These are phyloP conservation scores for Solanum okadae DNA, from an alignment of 257 asterid genomes.

Conservation along the genomic window DNA sequence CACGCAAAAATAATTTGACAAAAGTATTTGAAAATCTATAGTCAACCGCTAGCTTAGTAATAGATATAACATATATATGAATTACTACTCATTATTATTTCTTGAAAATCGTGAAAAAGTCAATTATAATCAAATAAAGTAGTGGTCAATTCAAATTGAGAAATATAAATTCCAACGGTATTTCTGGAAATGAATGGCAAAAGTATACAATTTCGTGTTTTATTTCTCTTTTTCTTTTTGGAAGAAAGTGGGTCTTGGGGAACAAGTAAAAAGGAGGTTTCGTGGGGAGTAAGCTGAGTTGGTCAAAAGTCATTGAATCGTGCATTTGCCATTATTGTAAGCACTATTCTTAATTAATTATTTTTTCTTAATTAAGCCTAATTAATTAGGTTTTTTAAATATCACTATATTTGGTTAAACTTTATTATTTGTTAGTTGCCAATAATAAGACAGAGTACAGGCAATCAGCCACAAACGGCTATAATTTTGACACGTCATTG, in stretches of 20 bases:
- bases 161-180: background rate
- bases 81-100: no score
- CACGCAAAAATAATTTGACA: no score
- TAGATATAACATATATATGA: no score
- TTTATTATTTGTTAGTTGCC: background rate
- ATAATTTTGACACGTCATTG: background rate
- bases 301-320: background rate
- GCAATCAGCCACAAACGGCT: background rate
- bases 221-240: background rate
- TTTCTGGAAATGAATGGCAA: background rate
- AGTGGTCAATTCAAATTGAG: background rate
- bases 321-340: background rate
- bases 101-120: fast-evolving
- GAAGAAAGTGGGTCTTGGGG: background rate
- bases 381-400: background rate
- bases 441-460: background rate
- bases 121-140: no score
- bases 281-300: background rate
- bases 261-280: background rate
- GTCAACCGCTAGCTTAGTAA: no score
- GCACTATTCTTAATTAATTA: background rate
- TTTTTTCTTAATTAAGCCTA: background rate
- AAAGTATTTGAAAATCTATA: no score
- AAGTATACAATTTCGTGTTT: background rate
- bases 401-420: no score